These are phyloP conservation scores for Ogataea siamensis DNA, from an alignment of 805 yeast species.

Conservation along the genomic window DNA sequence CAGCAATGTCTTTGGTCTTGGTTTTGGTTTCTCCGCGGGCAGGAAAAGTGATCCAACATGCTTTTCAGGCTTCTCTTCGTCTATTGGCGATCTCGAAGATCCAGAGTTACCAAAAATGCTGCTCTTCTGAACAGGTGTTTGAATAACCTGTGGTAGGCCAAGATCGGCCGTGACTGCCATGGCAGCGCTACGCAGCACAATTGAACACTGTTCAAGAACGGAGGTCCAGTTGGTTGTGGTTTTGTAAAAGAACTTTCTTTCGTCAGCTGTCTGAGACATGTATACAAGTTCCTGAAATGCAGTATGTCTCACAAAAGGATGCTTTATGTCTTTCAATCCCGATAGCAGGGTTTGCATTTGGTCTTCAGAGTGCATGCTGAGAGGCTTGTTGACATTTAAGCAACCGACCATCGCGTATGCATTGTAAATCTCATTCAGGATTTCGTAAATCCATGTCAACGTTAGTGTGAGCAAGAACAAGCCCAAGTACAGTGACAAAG, in stretches of 20 bases:
- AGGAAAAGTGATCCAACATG: constrained; percentile 8
- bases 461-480: constrained; percentile 36
- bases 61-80: constrained; percentile 14
- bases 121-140: constrained; percentile 1
- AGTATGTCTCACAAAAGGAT: constrained; percentile 51
- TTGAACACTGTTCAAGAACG: constrained; percentile 58
- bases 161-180: constrained; percentile 27
- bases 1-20: constrained; percentile 1
- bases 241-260: constrained; percentile 51
- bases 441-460: constrained; percentile 49
- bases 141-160: constrained; percentile 6
- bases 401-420: constrained; percentile 74
- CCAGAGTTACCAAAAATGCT: constrained; percentile 31
- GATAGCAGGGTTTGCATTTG: constrained; percentile 63
- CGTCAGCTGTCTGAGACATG: constrained; percentile 51
- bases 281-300: constrained; percentile 77
- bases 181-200: constrained; percentile 44
- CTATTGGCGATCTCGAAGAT: constrained; percentile 15
- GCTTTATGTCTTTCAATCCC: constrained; percentile 54
- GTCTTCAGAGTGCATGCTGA: constrained; percentile 55
- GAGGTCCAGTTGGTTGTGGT: constrained; percentile 50
- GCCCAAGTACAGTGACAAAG: constrained; percentile 32
- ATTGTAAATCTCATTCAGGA: constrained; percentile 54
- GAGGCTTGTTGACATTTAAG: constrained; percentile 60
- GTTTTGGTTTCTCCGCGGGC: constrained; percentile 3